Conservation (phyloP, 306 rosid species). For the Prunus davidiana region DNA sequence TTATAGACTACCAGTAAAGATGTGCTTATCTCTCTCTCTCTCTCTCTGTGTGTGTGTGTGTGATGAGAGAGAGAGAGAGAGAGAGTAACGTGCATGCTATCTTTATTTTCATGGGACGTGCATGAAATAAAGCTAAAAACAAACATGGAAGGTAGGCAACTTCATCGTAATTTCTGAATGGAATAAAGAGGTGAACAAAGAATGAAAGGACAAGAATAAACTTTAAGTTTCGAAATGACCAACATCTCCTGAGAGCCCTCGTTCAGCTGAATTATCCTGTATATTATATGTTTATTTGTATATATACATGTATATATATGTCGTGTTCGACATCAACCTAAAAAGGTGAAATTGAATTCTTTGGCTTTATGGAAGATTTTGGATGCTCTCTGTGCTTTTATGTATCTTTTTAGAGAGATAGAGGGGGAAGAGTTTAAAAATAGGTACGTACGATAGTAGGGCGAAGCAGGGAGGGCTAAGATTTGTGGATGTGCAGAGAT, state of each 20-base stretch:
- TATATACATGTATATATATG: not conserved
- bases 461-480: not conserved
- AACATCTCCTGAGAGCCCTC: constrained; percentile 1
- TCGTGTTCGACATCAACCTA: constrained; percentile 19
- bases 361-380: constrained; percentile 59
- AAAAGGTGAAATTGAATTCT: constrained; percentile 59
- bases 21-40: constrained; percentile 28
- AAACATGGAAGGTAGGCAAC: constrained; percentile 40
- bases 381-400: constrained; percentile 31
- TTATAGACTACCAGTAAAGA: constrained; percentile 18
- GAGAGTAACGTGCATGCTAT: constrained; percentile 68
- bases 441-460: not conserved
- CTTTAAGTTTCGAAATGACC: constrained; percentile 55
- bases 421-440: not conserved
- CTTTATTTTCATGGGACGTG: constrained; percentile 63
- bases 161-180: constrained; percentile 55
- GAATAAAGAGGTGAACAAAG: constrained; percentile 48
- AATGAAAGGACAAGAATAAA: constrained; percentile 83
- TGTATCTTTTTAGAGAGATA: not conserved
- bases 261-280: not conserved
- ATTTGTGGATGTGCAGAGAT: constrained; percentile 40
- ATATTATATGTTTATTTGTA: not conserved
- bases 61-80: constrained; percentile 12
- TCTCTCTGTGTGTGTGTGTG: too few relatives aligned
- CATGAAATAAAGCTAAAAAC: constrained; percentile 53